Base-by-base conservation (phyloP, 2,329 filamentous ascomycete genomes). In the Aspergillus versicolor region DNA sequence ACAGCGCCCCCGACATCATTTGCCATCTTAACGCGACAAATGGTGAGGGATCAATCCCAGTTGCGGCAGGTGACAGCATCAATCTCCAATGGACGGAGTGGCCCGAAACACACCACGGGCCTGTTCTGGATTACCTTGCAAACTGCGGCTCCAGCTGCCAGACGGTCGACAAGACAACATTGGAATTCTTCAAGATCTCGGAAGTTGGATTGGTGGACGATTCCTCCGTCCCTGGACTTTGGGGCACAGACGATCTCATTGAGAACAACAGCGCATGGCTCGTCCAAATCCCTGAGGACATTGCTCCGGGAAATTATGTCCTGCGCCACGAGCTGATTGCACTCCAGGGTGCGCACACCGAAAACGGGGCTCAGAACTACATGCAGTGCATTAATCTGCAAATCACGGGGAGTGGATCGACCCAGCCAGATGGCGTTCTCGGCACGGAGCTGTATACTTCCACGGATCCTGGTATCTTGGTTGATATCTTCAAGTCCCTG, bases 151-250 rank as follows among this genome's bases (percentile, higher is more conserved):
- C 78, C 22, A 78, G 82, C 66, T 86, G 82, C 67, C 75, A 79
- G 43, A 69, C 70, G 0, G 81, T 79, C 56, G 78, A 82, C 67
- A 81, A 82, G 67, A 73, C 69, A 0, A 67, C 73, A 3, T 76
- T 86, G 38, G 69, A 80, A 59, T 87, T 81, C 72, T 83, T 85
- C 79, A 88, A 88, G 77, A 85, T 88, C 56, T 78, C 80, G 40
- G 78, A 77, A 34, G 75, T 71, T 27, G 85, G 84, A 43, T 77
- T 83, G 62, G 73, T 80, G 54, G 66, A 74, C 59, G 73, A 72
- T 38, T 70, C 68, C 30, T 69, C 71, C 22, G 64, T 67, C 24
- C 73, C 78, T 1, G 78, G 79, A 24, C 68, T 66, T 42, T 87
- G 83, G 83, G 84, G 79, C 42, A 74, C 81, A 5, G 82, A 84